These are phyloP conservation scores for Croton laevigatus DNA, from an alignment of 441 rosid genomes.

Conservation along the genomic window DNA sequence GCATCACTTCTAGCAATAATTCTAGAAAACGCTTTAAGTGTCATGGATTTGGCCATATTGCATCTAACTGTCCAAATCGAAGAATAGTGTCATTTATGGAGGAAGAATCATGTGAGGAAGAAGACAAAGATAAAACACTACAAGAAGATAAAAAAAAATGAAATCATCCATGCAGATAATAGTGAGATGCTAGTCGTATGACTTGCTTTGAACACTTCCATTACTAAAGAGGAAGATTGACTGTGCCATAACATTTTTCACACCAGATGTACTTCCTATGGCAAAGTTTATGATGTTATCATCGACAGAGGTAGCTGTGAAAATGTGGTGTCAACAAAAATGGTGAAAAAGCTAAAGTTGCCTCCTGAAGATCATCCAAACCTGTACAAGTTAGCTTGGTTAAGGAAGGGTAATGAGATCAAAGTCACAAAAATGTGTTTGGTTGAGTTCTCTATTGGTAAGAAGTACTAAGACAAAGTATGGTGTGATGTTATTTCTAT, in stretches of 20 bases:
- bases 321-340: neutral
- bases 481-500: neutral
- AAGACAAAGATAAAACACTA: neutral
- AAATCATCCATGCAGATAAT: neutral
- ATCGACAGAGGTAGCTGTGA: neutral
- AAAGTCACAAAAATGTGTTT: too few species aligned
- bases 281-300: neutral
- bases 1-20: neutral
- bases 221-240: neutral
- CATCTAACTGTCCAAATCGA: too few species aligned
- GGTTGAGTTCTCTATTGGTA: too few species aligned
- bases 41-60: too few species aligned
- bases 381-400: neutral
- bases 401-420: too few species aligned
- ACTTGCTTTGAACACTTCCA: neutral
- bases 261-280: neutral
- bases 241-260: too few species aligned
- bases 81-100: too few species aligned
- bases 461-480: too few species aligned
- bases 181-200: too few species aligned
- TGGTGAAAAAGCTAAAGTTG: neutral
- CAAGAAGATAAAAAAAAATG: neutral
- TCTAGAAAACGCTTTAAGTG: neutral
- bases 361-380: neutral
- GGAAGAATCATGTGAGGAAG: too few species aligned